Percentiles rank a stretch among this genome's conserved stretches.
Evolutionary conservation across 2,329 filamentous ascomycete genomes (phyloP).

Genomic region (Blastomyces gilchristii): DNA sequence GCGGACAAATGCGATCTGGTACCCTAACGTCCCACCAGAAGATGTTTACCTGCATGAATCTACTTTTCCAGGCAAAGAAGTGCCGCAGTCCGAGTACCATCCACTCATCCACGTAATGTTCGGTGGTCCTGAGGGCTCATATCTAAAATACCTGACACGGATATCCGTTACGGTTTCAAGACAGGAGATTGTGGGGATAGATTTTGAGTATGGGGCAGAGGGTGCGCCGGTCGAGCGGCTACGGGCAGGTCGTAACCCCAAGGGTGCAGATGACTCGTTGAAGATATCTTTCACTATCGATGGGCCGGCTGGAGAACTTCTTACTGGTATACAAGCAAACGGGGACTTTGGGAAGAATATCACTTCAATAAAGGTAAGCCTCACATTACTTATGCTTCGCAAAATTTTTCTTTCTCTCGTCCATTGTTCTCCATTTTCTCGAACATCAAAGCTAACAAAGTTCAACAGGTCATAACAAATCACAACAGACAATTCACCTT

Average conservation of each 20-base stretch:
- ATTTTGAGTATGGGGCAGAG: slow-evolving; percentile 14
- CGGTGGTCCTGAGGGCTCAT: slow-evolving; percentile 14
- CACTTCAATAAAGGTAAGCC: not conserved
- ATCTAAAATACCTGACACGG: slow-evolving; percentile 16
- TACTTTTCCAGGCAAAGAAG: slow-evolving; percentile 9
- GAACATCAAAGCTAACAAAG: not conserved
- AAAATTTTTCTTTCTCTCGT: too few species aligned
- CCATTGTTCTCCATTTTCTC: not conserved
- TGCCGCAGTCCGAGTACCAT: slow-evolving; percentile 12
- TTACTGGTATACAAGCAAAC: slow-evolving; percentile 14
- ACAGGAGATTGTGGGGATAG: slow-evolving; percentile 14
- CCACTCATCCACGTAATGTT: slow-evolving; percentile 18
- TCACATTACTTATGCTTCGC: too few species aligned
- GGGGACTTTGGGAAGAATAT: slow-evolving; percentile 9
- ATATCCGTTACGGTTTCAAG: slow-evolving; percentile 16
- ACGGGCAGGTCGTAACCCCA: slow-evolving; percentile 10
- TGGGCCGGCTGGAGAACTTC: slow-evolving; percentile 16
- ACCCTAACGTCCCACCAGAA: slow-evolving; percentile 15
- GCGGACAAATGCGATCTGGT: slow-evolving; percentile 18
- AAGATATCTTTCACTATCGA: slow-evolving; percentile 17
- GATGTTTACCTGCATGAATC: slow-evolving; percentile 13
- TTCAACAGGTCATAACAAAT: slow-evolving; percentile 16
- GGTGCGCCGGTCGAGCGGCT: slow-evolving; percentile 10
- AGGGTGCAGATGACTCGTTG: slow-evolving; percentile 8
- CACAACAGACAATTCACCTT: slow-evolving; percentile 14